These are phyloP conservation scores for Tylopilus sp. DNA, from an alignment of 768 basidiomycete species.

Conservation along the genomic window DNA sequence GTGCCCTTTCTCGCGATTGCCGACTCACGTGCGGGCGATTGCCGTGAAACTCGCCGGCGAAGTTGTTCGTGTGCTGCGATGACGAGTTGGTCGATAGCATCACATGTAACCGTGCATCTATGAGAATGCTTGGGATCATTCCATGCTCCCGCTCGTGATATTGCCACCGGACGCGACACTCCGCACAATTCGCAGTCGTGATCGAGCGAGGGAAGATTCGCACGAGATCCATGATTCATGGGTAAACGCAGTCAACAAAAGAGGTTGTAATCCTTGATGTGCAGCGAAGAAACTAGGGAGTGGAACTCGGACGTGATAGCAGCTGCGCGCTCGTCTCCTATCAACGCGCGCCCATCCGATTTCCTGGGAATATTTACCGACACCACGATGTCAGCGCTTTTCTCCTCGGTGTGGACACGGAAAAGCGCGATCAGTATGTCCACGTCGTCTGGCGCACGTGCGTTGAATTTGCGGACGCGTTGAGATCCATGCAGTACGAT, in stretches of 20 bases:
- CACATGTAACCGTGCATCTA: neutral
- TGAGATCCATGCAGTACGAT: conserved; percentile 70
- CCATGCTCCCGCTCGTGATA: neutral
- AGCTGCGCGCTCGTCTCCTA: conserved; percentile 33
- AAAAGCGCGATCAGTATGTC: conserved; percentile 78
- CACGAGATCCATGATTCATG: neutral
- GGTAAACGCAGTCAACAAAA: conserved; percentile 50
- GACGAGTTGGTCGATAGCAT: neutral
- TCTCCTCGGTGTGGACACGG: conserved; percentile 53
- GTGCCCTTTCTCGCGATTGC: neutral
- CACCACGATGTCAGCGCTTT: conserved; percentile 77
- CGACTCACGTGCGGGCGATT: neutral
- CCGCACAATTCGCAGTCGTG: too few relatives aligned
- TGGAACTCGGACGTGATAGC: conserved; percentile 47
- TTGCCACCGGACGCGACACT: neutral
- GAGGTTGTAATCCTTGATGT: conserved; percentile 63
- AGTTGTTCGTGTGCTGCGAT: neutral
- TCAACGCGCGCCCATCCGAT: conserved; percentile 7
- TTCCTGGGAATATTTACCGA: conserved; percentile 78
- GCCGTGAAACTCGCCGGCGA: neutral
- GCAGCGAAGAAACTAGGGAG: conserved; percentile 53
- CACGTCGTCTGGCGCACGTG: conserved; percentile 57
- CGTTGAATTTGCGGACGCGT: conserved; percentile 73
- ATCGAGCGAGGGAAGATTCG: neutral
- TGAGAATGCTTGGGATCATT: conserved; percentile 8